Conservation (phyloP, 73 alveolate species). For the Durusdinium trenchii region DNA sequence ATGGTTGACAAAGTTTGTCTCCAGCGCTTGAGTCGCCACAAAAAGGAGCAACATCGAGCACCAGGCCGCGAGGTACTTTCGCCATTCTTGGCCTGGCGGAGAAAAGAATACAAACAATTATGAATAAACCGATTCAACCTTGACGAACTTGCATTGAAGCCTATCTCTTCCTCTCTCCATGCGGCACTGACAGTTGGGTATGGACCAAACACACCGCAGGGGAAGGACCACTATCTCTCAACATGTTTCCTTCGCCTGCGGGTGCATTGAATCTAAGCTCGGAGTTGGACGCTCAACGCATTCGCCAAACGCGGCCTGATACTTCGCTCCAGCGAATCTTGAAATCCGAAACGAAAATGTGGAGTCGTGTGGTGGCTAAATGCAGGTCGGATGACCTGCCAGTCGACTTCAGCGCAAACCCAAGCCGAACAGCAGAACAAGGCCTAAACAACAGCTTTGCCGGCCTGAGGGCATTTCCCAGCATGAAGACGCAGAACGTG, state of each 20-base stretch:
- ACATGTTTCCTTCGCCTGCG: too few relatives aligned
- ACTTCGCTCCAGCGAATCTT: conserved; percentile 72
- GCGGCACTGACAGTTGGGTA: too few relatives aligned
- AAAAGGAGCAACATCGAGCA: background rate
- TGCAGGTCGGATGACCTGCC: conserved; percentile 38
- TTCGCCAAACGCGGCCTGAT: background rate
- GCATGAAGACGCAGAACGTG: background rate
- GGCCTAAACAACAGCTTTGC: background rate
- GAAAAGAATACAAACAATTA: too few relatives aligned
- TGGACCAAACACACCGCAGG: too few relatives aligned
- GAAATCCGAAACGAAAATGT: conserved; percentile 79
- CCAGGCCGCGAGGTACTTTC: conserved; percentile 42
- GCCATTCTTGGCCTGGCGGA: too few relatives aligned
- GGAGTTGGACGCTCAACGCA: background rate
- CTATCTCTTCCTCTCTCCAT: too few relatives aligned
- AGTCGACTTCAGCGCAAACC: background rate
- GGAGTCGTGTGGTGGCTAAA: conserved; percentile 51
- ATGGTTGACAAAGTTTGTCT: background rate
- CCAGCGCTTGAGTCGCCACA: background rate
- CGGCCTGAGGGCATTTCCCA: conserved; percentile 53
- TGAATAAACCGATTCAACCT: too few relatives aligned
- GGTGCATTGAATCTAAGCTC: too few relatives aligned
- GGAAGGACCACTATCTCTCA: too few relatives aligned
- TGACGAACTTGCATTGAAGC: too few relatives aligned
- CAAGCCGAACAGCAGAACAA: background rate